Evolutionary conservation across 345 rosid genomes (phyloP), one percentile per base, ranked within the genome.

Genomic region (Populus tremula): DNA sequence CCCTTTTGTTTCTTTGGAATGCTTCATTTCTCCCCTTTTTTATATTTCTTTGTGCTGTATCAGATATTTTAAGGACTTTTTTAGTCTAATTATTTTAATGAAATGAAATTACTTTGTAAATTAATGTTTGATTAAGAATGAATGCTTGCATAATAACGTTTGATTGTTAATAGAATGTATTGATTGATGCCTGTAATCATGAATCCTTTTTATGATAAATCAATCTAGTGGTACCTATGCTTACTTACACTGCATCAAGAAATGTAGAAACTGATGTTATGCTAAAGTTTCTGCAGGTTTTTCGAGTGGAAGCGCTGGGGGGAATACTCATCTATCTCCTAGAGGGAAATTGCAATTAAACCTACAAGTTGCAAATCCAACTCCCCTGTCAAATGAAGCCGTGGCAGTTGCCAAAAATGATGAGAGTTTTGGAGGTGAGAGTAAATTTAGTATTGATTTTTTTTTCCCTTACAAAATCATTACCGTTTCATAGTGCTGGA

Each of bases 261-360:
- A 43, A 11, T 11, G 47, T 6, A 54, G 61, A 54, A 9, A 59
- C 5, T 23, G 14, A 13, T 9, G 9, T 18, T 23, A 35, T 10
- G 39, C 7, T 14, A 1, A 21, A 11, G 17, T 54, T 73, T 23
- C 65, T 80, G 72, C 67, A 83, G 85, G 77, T 77, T 75, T 76
- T 65, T 56, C 71, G 16, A 65, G 6, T 27, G 67, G 12, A 59
- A 68, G 0, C 8, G 18, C 54, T 17, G 50, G 23, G 39, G 67
- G 4, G 35, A 47, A n/a, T 53, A 12, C 27, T 77, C 33, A 18
- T 20, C 10, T 23, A 2, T 13, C 49, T 25, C n/a, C 59, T 16
- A 45, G 69, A 18, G 59, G 67, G 17, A 33, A 73, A 21, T 25
- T 61, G 68, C 78, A 74, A 29, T 18, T 17, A 5, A 61, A 56